Conservation (phyloP, 164 flowering plant genomes). For the Nymphaea colorata region DNA sequence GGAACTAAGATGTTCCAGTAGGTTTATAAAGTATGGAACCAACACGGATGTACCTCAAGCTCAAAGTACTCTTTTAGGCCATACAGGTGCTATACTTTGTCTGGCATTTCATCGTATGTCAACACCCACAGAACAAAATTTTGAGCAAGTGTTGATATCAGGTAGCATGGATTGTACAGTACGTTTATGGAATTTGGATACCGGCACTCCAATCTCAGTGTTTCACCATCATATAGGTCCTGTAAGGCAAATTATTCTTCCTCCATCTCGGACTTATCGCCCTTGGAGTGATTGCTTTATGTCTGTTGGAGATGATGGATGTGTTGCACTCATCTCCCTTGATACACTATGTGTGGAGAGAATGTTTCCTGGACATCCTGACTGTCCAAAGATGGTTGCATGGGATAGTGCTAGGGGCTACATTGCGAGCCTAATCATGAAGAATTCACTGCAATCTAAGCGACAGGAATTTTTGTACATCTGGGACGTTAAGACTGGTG, state of each 20-base stretch:
- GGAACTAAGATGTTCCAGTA: slow-evolving; percentile 16
- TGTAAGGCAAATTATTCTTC: slow-evolving; percentile 74
- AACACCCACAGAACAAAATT: slow-evolving; percentile 16
- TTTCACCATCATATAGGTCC: slow-evolving; percentile 70
- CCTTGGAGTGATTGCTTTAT: slow-evolving; percentile 96
- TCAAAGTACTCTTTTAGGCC: slow-evolving; percentile 46
- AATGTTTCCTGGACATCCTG: slow-evolving; percentile 89
- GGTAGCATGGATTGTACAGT: slow-evolving; percentile 89
- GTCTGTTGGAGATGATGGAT: slow-evolving; percentile 81
- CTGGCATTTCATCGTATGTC: slow-evolving; percentile 69
- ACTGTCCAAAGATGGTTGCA: slow-evolving; percentile 62
- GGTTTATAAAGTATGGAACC: slow-evolving; percentile 12
- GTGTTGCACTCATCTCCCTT: slow-evolving; percentile 75
- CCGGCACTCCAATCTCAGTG: slow-evolving; percentile 31
- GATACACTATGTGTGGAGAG: slow-evolving; percentile 84
- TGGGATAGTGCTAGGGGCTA: slow-evolving; percentile 94
- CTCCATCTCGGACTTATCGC: slow-evolving; percentile 41
- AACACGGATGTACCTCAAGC: slow-evolving; percentile 23
- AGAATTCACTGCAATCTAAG: slow-evolving; percentile 31
- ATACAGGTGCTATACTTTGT: slow-evolving; percentile 75
- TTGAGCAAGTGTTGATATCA: slow-evolving; percentile 44
- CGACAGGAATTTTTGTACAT: slow-evolving; percentile 49
- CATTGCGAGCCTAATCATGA: slow-evolving; percentile 64
- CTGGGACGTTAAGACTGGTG: slow-evolving; percentile 96
- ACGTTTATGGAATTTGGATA: slow-evolving; percentile 80